Evolutionary conservation across 352 stramenopile species (phyloP), one percentile per base, ranked within the genome.

Genomic region (Phytopythium helicoides): DNA sequence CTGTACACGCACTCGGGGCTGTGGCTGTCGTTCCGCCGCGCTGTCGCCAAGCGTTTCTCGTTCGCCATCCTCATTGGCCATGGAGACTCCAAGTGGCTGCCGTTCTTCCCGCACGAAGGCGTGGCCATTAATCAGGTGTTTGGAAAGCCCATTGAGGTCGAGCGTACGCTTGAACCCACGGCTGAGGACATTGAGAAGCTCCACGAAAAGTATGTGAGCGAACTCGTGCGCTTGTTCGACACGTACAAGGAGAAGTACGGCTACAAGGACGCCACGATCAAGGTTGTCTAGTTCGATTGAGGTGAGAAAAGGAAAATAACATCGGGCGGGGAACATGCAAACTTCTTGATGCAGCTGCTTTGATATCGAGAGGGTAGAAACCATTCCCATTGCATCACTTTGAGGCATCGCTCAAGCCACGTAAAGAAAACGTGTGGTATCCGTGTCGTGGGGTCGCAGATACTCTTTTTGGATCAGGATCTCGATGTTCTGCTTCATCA

Each of bases 391-490:
- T 19, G 11, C 26, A 19, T n/a, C 31, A 19, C 45, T n/a, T 25
- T 11, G 25, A 33, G 46, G 4, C 7, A 19, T 19, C 2, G 7
- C 31, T 76, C 51, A 92, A 37, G 82, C 82, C 21, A 92, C 80
- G 44, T 92, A 92, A 12, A 89, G 47, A 57, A 86, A 70, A 21
- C 80, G 76, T 37, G 69, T 63, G 25, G 81, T 51, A 44, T 88
- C 71, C 15, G 60, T 69, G 11, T 90, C 79, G 54, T 89, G 77
- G 33, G 77, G 82, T 19, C 75, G 73, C 22, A 92, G 34, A 34
- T 90, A 94, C 34, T 94, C 85, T 60, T 94, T 94, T 48, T 92
- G 72, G 21, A 94, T 81, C 11, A 94, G 67, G 41, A 93, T 87
- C 25, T 90, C 76, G 21, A 94, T 60, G 52, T 94, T 94, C 31